These are phyloP conservation scores for Aspergillus sp. DNA, from an alignment of 2,329 filamentous ascomycete genomes.

Conservation along the genomic window DNA sequence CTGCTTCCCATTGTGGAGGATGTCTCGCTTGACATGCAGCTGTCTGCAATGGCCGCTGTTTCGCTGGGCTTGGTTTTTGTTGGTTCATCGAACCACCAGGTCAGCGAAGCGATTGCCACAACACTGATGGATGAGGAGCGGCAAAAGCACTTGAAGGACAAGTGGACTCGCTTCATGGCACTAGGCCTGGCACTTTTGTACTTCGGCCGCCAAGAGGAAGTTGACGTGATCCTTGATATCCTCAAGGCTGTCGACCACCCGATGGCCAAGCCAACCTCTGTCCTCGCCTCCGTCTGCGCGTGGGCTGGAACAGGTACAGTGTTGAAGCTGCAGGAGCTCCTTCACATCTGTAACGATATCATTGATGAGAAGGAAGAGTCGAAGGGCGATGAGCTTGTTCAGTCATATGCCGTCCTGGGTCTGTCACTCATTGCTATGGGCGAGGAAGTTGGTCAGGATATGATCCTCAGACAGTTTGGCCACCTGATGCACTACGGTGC, in stretches of 20 bases:
- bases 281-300: conserved; percentile 91
- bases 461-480: conserved; percentile 94
- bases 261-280: conserved; percentile 90
- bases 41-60: conserved; percentile 91
- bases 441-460: conserved; percentile 95
- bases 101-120: conserved; percentile 84
- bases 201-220: conserved; percentile 95
- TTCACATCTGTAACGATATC: conserved; percentile 97
- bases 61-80: conserved; percentile 86
- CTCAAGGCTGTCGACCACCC: conserved; percentile 95
- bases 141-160: conserved; percentile 84
- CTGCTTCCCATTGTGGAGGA: conserved; percentile 83
- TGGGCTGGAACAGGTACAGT: conserved; percentile 98
- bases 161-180: conserved; percentile 96
- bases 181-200: conserved; percentile 87
- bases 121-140: conserved; percentile 91
- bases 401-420: conserved; percentile 91
- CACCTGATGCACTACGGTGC: conserved; percentile 99
- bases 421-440: conserved; percentile 95
- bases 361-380: conserved; percentile 91
- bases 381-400: conserved; percentile 89
- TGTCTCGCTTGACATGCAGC: conserved; percentile 79
- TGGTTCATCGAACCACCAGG: conserved; percentile 81
- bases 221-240: conserved; percentile 95
- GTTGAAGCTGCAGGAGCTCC: conserved; percentile 89